Percentiles rank a stretch among this genome's conserved stretches.
These are phyloP conservation scores for Camellia japonica DNA, from an alignment of 148 eudicot genomes.

Conservation along the genomic window DNA sequence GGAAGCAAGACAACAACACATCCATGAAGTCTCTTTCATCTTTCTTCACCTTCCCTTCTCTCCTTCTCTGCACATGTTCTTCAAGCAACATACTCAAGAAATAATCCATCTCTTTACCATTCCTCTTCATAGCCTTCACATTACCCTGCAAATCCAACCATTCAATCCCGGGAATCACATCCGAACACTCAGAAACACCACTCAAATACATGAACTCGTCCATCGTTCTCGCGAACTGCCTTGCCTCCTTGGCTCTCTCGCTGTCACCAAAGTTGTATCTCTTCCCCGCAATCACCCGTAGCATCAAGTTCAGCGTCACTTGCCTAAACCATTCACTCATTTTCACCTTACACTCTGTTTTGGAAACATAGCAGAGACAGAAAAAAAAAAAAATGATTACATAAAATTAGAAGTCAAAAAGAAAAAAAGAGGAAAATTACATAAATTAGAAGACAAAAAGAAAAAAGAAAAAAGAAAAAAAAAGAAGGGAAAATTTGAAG, in stretches of 20 bases:
- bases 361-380: too few species aligned
- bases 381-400: too few species aligned
- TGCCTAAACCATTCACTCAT: not conserved
- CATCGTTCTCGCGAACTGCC: not conserved
- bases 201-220: not conserved
- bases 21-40: slow-evolving; percentile 19
- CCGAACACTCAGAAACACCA: not conserved
- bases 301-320: not conserved
- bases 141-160: not conserved
- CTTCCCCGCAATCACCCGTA: not conserved
- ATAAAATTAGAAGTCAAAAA: too few species aligned
- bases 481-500: too few species aligned
- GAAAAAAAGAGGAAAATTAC: too few species aligned
- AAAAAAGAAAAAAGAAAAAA: too few species aligned
- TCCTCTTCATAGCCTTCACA: not conserved
- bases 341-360: not conserved
- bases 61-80: not conserved
- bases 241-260: not conserved
- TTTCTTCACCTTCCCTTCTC: not conserved
- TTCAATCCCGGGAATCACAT: not conserved
- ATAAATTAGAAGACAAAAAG: too few species aligned
- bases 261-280: not conserved
- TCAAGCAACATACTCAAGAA: not conserved
- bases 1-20: slow-evolving; percentile 17
- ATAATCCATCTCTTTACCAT: not conserved